phyloP scores from a whole-genome alignment of 192 early-diverging fungal genomes.

The Umbelopsis vinacea region DNA sequence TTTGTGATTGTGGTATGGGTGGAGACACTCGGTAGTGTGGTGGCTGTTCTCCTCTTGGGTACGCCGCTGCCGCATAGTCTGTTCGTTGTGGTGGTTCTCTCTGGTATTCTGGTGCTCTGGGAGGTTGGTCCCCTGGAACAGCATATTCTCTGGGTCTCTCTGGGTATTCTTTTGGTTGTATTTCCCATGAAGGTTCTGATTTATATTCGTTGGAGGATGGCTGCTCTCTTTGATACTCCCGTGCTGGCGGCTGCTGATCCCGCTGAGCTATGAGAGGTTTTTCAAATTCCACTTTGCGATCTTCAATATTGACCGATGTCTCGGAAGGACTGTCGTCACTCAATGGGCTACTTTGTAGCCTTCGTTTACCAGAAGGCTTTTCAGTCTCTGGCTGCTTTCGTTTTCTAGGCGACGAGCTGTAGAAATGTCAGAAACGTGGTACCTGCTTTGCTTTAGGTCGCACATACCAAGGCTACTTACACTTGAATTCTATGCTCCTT shows the following conservation, averaged over 20 bases:
- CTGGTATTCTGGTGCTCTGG: too few relatives aligned
- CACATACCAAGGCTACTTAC: slow-evolving; percentile 2
- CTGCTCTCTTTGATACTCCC: neutral
- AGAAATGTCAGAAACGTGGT: neutral
- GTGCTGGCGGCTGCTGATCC: too few relatives aligned
- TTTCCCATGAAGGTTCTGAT: too few relatives aligned
- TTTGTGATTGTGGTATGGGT: neutral
- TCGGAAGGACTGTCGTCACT: slow-evolving; percentile 8
- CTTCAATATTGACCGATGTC: neutral
- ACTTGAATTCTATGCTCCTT: slow-evolving; percentile 71
- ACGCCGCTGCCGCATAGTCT: too few relatives aligned
- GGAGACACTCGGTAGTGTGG: neutral
- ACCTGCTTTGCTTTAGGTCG: neutral
- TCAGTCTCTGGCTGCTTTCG: neutral
- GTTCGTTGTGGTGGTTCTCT: too few relatives aligned
- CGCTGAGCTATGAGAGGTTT: too few relatives aligned
- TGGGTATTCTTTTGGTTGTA: too few relatives aligned
- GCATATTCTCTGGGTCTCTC: too few relatives aligned
- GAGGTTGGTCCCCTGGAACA: too few relatives aligned
- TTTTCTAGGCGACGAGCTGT: slow-evolving; percentile 8
- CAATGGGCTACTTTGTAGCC: neutral
- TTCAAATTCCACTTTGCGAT: neutral
- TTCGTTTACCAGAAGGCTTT: neutral
- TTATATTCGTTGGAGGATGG: too few relatives aligned
- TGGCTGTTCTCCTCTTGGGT: neutral